Evolutionary conservation across 106 monocot species (phyloP).

Genomic region (Xerophyta viscosa): DNA sequence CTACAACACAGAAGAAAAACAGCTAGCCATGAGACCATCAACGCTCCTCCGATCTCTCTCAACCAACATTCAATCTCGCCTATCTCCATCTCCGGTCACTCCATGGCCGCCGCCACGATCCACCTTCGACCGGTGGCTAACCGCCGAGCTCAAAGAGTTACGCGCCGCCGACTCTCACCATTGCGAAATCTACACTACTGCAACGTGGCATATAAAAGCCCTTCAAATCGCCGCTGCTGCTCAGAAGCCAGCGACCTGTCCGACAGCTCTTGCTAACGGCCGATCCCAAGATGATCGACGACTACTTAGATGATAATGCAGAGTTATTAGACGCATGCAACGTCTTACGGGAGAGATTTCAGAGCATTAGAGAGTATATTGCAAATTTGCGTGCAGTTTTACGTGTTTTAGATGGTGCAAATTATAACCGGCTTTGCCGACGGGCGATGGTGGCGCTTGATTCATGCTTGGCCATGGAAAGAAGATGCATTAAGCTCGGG

Average conservation of each 20-base stretch:
- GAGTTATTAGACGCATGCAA: constrained; percentile 47
- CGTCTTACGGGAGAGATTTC: constrained; percentile 14
- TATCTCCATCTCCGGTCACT: constrained; percentile 16
- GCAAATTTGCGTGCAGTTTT: constrained; percentile 4
- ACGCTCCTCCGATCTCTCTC: constrained; percentile 35
- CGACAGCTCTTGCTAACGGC: neutral
- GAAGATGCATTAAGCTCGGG: constrained; percentile 22
- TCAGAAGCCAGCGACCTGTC: neutral
- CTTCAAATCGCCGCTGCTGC: constrained; percentile 16
- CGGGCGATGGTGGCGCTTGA: constrained; percentile 18
- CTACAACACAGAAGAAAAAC: too few relatives aligned
- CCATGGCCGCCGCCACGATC: constrained; percentile 47
- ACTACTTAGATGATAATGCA: constrained; percentile 14
- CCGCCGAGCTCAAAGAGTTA: constrained; percentile 34
- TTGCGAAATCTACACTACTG: constrained; percentile 1
- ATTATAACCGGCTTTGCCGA: neutral
- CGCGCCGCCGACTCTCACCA: constrained; percentile 5
- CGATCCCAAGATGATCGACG: constrained; percentile 12
- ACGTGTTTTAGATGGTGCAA: constrained; percentile 20
- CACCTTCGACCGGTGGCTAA: constrained; percentile 38
- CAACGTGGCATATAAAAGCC: constrained; percentile 21
- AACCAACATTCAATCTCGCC: constrained; percentile 8
- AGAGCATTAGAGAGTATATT: constrained; percentile 12
- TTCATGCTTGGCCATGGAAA: constrained; percentile 24
- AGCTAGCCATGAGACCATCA: constrained; percentile 35